Conservation (phyloP, 129 eudicot genomes). For the Cynara cardunculus region DNA sequence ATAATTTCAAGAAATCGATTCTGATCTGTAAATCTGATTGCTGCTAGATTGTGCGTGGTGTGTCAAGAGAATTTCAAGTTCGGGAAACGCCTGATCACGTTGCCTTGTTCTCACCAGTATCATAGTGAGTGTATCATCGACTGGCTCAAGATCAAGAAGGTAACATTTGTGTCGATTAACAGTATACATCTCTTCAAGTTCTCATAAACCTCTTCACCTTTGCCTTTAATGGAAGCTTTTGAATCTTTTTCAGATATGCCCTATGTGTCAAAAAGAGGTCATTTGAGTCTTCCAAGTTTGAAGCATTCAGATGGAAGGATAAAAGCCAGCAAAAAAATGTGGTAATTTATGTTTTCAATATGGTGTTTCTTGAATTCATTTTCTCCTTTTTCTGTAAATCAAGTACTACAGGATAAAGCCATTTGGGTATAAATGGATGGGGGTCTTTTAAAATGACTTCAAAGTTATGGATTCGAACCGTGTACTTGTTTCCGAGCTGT, state of each 20-base stretch:
- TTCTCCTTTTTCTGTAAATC: constrained; percentile 1
- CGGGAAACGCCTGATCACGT: constrained; percentile 42
- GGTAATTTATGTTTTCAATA: constrained; percentile 4
- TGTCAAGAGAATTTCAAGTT: constrained; percentile 45
- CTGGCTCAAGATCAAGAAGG: constrained; percentile 66
- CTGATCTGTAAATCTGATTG: background rate
- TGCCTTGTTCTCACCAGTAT: constrained; percentile 73
- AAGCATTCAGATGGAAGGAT: constrained; percentile 11
- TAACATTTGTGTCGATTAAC: constrained; percentile 13
- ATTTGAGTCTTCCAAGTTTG: constrained; percentile 19
- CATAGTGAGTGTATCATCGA: constrained; percentile 57
- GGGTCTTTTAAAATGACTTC: background rate
- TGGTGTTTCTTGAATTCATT: background rate
- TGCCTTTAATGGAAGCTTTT: background rate
- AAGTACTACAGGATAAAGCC: background rate
- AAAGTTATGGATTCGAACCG: background rate
- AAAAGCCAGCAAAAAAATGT: background rate
- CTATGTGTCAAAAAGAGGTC: constrained; percentile 68
- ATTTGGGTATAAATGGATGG: constrained; percentile 8
- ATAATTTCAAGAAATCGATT: background rate
- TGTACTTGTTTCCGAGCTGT: background rate
- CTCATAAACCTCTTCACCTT: background rate
- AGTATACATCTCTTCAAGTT: background rate
- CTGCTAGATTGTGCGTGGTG: constrained; percentile 59
- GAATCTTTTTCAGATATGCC: constrained; percentile 49